Conservation (phyloP, 2,329 filamentous ascomycete species). For the Xylaria sp. region DNA sequence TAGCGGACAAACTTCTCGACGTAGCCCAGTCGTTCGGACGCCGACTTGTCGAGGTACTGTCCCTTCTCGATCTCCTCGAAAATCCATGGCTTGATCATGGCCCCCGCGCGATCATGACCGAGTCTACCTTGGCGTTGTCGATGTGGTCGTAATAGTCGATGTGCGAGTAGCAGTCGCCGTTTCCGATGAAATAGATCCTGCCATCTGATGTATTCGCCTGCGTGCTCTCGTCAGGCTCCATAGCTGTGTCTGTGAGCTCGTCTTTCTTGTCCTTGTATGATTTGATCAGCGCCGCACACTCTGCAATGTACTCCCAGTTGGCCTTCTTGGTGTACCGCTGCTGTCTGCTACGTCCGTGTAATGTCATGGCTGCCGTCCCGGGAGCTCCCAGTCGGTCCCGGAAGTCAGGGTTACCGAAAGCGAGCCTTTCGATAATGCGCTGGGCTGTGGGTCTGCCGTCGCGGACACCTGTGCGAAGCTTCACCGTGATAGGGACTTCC, state of each 20-base stretch:
- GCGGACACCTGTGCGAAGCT: constrained; percentile 90
- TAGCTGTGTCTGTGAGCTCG: constrained; percentile 73
- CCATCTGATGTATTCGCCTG: constrained; percentile 68
- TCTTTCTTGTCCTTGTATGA: constrained; percentile 74
- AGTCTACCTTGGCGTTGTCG: constrained; percentile 79
- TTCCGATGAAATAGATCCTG: constrained; percentile 89
- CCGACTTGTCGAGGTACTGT: constrained; percentile 95
- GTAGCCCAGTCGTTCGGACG: constrained; percentile 81
- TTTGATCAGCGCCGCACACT: constrained; percentile 85
- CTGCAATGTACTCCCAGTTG: constrained; percentile 95
- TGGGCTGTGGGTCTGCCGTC: constrained; percentile 79
- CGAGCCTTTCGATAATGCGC: constrained; percentile 81
- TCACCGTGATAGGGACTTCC: constrained; percentile 89
- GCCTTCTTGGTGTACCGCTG: constrained; percentile 90
- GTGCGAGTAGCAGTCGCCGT: constrained; percentile 96
- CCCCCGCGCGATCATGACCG: constrained; percentile 98
- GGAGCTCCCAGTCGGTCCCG: constrained; percentile 73
- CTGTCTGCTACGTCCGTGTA: constrained; percentile 91
- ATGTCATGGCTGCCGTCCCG: constrained; percentile 91
- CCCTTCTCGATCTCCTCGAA: constrained; percentile 94
- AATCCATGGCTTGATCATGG: constrained; percentile 96
- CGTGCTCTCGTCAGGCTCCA: constrained; percentile 76
- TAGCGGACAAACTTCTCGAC: constrained; percentile 90
- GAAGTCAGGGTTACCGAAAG: constrained; percentile 78
- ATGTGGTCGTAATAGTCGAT: constrained; percentile 83